Evolutionary conservation across 1,284 basidiomycete species (phyloP).

Genomic region (Moesziomyces sp.): DNA sequence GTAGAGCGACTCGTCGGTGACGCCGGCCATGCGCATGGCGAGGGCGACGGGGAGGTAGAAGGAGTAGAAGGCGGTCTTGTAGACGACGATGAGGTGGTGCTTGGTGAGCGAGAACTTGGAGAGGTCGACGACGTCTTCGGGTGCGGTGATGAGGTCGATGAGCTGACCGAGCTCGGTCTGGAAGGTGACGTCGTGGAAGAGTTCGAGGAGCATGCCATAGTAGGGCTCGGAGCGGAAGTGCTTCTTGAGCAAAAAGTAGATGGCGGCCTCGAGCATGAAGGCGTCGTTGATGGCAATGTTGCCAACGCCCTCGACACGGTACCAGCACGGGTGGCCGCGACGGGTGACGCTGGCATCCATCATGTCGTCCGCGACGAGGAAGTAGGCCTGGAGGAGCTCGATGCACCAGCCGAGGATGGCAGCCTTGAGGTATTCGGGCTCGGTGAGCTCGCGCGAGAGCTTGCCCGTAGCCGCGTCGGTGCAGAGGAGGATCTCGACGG

Average conservation of each 20-base stretch:
- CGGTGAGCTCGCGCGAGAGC: conserved; percentile 54
- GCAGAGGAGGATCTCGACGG: conserved; percentile 80
- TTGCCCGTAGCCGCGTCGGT: conserved; percentile 74
- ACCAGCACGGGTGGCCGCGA: conserved; percentile 98
- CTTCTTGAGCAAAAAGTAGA: conserved; percentile 88
- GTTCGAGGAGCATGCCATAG: conserved; percentile 88
- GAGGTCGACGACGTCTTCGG: conserved; percentile 88
- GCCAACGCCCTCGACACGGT: conserved; percentile 74
- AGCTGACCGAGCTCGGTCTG: conserved; percentile 97
- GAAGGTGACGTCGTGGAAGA: conserved; percentile 91
- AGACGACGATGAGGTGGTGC: conserved; percentile 93
- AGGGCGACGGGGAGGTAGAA: conserved; percentile 98
- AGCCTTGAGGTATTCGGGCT: conserved; percentile 82
- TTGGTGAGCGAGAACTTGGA: conserved; percentile 83
- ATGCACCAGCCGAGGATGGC: conserved; percentile 96
- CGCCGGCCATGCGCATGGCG: conserved; percentile 82
- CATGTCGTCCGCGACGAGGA: conserved; percentile 97
- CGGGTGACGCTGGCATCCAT: conserved; percentile 95
- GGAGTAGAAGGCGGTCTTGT: conserved; percentile 98
- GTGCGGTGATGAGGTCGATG: conserved; percentile 93
- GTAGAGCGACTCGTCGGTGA: conserved; percentile 80
- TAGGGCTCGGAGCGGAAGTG: conserved; percentile 85
- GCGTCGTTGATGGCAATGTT: conserved; percentile 96
- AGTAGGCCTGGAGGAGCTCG: conserved; percentile 97
- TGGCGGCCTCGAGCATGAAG: conserved; percentile 94